phyloP scores from a whole-genome alignment of 352 stramenopile species.

The Elongisporangium prolatum region DNA sequence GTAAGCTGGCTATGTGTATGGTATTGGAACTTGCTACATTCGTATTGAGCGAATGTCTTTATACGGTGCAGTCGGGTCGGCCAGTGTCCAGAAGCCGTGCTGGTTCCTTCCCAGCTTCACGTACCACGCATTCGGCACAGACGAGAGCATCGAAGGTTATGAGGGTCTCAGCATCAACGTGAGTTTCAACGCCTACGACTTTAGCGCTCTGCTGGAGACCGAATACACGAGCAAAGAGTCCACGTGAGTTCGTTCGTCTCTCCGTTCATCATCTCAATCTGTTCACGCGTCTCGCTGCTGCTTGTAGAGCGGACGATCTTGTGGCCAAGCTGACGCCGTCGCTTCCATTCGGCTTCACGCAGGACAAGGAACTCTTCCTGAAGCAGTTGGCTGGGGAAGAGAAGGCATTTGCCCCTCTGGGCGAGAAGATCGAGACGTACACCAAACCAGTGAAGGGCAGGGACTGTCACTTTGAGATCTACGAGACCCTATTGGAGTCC shows the following conservation, averaged over 20 bases:
- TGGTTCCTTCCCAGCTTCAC: slow-evolving; percentile 71
- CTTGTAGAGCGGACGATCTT: slow-evolving; percentile 43
- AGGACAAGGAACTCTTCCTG: slow-evolving; percentile 38
- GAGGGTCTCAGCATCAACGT: slow-evolving; percentile 48
- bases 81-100: slow-evolving; percentile 16
- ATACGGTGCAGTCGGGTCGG: background rate
- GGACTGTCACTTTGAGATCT: slow-evolving; percentile 56
- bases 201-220: slow-evolving; percentile 49
- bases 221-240: slow-evolving; percentile 44
- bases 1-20: background rate
- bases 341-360: slow-evolving; percentile 33
- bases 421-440: slow-evolving; percentile 38
- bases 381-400: slow-evolving; percentile 10
- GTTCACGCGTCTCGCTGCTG: background rate
- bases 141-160: slow-evolving; percentile 67
- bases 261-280: background rate
- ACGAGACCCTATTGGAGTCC: slow-evolving; percentile 52
- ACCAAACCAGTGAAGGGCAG: slow-evolving; percentile 9
- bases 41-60: background rate
- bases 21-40: background rate
- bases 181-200: slow-evolving; percentile 63
- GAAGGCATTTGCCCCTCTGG: slow-evolving; percentile 35
- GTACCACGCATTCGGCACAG: slow-evolving; percentile 77
- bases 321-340: slow-evolving; percentile 40
- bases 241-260: slow-evolving; percentile 16